Percentiles rank a stretch among this genome's conserved stretches.
Evolutionary conservation across 1,139 yeast species (phyloP).

Genomic region (Casaregolazyma suthepensis): DNA sequence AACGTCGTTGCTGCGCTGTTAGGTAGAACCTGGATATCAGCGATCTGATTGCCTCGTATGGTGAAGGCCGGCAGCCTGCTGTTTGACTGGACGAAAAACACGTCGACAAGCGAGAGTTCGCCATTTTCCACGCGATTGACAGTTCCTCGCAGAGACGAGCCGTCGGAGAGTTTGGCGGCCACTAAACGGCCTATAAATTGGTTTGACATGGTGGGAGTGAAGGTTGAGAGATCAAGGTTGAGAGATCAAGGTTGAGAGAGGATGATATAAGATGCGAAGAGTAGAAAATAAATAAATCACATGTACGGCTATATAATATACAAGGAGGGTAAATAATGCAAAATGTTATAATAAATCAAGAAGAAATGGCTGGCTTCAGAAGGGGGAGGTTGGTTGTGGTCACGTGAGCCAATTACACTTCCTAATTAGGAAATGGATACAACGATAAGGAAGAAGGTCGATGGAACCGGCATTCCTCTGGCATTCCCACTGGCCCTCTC

Average conservation of each 20-base stretch:
- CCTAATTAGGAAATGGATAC: background rate
- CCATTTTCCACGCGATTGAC: slow-evolving; percentile 30
- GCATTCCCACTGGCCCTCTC: no score
- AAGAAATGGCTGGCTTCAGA: background rate
- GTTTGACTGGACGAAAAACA: slow-evolving; percentile 21
- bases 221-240: background rate
- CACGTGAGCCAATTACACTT: background rate
- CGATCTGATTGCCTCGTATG: slow-evolving; percentile 26
- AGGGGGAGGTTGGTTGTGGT: background rate
- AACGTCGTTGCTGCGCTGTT: slow-evolving; percentile 1
- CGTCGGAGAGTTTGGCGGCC: slow-evolving; percentile 25
- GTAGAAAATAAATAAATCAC: background rate
- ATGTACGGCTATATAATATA: background rate
- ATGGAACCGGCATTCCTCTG: no score
- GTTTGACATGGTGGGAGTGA: slow-evolving; percentile 1
- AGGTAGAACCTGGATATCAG: slow-evolving; percentile 28
- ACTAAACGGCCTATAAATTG: slow-evolving; percentile 29
- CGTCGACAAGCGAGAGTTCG: slow-evolving; percentile 24
- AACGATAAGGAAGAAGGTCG: background rate
- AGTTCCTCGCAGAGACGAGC: slow-evolving; percentile 26
- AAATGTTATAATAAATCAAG: background rate
- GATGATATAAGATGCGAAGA: background rate
- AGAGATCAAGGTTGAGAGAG: background rate
- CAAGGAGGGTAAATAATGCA: background rate
- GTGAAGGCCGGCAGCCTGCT: slow-evolving; percentile 15